Percentiles rank a stretch among this genome's conserved stretches.
These are phyloP conservation scores for Chondrus crispus DNA, from an alignment of 23 red algal species.

Conservation along the genomic window DNA sequence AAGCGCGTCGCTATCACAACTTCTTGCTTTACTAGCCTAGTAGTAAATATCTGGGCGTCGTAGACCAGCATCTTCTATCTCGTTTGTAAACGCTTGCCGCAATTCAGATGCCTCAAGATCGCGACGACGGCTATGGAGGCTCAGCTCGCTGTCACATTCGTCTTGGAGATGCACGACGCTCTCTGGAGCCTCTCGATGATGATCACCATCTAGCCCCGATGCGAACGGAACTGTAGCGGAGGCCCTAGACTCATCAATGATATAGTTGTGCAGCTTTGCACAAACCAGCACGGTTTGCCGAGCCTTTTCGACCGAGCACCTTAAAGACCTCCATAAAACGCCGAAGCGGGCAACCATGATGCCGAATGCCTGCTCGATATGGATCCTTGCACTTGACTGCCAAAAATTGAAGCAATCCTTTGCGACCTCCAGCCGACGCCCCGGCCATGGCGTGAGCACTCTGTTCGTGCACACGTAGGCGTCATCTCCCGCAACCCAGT, in stretches of 20 bases:
- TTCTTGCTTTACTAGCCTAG: not conserved
- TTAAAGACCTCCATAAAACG: not conserved
- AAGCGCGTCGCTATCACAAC: not conserved
- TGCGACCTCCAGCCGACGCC: not conserved
- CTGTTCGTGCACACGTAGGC: not conserved
- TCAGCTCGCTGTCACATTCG: not conserved
- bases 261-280: not conserved
- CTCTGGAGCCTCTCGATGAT: not conserved
- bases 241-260: not conserved
- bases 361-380: constrained; percentile 5
- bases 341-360: not conserved
- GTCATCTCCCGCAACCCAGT: not conserved
- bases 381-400: not conserved
- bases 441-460: not conserved
- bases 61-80: not conserved
- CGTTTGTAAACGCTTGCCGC: not conserved
- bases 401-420: not conserved
- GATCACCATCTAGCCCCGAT: not conserved
- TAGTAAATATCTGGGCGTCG: not conserved
- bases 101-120: not conserved
- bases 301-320: not conserved
- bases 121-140: not conserved
- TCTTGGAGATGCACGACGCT: not conserved
- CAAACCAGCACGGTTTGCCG: not conserved
- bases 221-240: not conserved